Base-by-base conservation (phyloP, 2,329 filamentous ascomycete genomes). In the Aureobasidium musti region DNA sequence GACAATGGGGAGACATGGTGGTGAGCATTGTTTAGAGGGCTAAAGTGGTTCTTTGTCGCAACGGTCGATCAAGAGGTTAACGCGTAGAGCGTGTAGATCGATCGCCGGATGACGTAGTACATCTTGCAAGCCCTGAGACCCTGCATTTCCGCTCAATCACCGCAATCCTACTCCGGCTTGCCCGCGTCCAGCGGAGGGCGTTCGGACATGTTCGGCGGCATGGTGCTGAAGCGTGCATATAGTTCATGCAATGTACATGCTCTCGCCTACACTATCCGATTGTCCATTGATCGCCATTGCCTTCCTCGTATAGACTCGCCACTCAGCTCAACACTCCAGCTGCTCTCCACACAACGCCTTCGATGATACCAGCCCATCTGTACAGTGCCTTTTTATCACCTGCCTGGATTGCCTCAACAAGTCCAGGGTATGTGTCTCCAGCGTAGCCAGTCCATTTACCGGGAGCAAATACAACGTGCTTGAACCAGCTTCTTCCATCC, bases 401-500 rank as follows among this genome's bases (percentile, higher is more conserved):
- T 39, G 71, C 82, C 33, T 87, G 84, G 54, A 89, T 79, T 61
- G 82, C 84, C 74, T 89, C 87, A 5, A 87, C 83, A n/a, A 89
- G 76, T 1, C 86, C 86, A 1, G 87, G 87, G 71, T 86, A 89
- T 10, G 86, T 87, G 4, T 84, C 87, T 3, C 92, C 93, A 0
- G 92, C 82, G 77, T 97, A 97, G 0, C 93, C 93, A 0, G 92
- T 97, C 92, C 92, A 96, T 56, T 94, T 77, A 0, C 93, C 93
- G 0, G 93, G 93, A 1, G 93, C 93, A 78, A 96, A 97, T 1
- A 97, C 90, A 2, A 97, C 89, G 73, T 97, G 94, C 80, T 97
- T 97, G 81, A 94, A 98, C 92, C 92, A 97, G 28, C 82, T 81
- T 68, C 94, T 82, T 1, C 87, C 87, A 75, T 97, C 93, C 23